phyloP scores from a whole-genome alignment of 164 flowering plant species.

The Tetrastigma voinierianum region DNA sequence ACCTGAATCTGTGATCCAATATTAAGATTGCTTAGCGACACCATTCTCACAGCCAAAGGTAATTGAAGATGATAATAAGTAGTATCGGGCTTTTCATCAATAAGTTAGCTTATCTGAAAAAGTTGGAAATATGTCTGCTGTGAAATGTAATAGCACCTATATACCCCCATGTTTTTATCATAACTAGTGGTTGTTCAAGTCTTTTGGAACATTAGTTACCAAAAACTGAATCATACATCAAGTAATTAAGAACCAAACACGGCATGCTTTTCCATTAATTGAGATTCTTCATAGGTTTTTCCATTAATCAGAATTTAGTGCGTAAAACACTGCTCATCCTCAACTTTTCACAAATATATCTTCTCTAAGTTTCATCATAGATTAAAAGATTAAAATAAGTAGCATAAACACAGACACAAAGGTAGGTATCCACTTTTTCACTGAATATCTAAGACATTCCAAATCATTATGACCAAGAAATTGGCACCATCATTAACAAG shows the following conservation, averaged over 20 bases:
- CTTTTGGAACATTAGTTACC: not conserved
- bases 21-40: not conserved
- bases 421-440: not conserved
- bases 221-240: not conserved
- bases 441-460: not conserved
- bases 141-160: not conserved
- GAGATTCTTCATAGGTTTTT: not conserved
- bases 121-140: not conserved
- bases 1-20: constrained; percentile 18
- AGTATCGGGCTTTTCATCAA: not conserved
- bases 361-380: too few relatives aligned
- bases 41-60: not conserved
- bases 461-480: not conserved
- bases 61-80: too few relatives aligned
- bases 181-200: not conserved
- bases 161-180: not conserved
- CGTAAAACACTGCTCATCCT: not conserved
- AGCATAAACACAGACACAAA: constrained; percentile 3
- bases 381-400: not conserved
- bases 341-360: not conserved
- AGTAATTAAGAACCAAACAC: not conserved
- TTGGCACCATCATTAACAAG: not conserved
- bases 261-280: not conserved
- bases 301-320: not conserved
- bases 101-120: not conserved